Conservation (phyloP, 1,284 basidiomycete species). For the Sanghuangporus sanghuang region DNA sequence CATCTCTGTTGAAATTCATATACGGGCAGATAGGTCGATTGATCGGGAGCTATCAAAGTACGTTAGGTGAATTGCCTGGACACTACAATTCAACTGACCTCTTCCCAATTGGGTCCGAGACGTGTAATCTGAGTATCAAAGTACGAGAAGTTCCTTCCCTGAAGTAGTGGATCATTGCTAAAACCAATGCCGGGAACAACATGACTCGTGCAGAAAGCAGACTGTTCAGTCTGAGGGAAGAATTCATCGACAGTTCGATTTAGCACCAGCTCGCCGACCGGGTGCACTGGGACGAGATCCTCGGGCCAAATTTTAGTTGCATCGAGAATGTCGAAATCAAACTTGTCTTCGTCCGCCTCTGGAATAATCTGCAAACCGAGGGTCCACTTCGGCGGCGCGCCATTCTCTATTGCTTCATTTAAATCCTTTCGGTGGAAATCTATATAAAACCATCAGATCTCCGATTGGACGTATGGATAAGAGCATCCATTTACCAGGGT, state of each 20-base stretch:
- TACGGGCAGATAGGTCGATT: constrained; percentile 81
- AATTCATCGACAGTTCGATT: constrained; percentile 68
- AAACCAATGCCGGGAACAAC: constrained; percentile 81
- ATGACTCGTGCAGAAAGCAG: constrained; percentile 79
- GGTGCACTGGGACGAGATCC: constrained; percentile 67
- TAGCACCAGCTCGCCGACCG: constrained; percentile 72
- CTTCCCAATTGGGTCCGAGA: constrained; percentile 69
- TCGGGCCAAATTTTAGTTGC: constrained; percentile 83
- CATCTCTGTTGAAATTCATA: constrained; percentile 68
- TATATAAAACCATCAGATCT: constrained; percentile 20
- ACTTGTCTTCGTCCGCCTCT: constrained; percentile 61
- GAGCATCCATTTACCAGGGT: constrained; percentile 45
- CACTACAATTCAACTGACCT: constrained; percentile 32
- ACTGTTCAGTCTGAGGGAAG: constrained; percentile 81
- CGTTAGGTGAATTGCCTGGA: background rate
- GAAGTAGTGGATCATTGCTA: constrained; percentile 78
- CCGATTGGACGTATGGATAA: no score
- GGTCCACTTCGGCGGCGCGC: constrained; percentile 68
- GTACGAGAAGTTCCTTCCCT: constrained; percentile 81
- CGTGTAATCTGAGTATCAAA: constrained; percentile 76
- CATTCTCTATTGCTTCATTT: constrained; percentile 68
- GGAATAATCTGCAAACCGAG: constrained; percentile 74
- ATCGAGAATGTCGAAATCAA: constrained; percentile 82
- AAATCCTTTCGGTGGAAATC: constrained; percentile 82
- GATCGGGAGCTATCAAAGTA: constrained; percentile 60